These are phyloP conservation scores for Nicotiana paniculata DNA, from an alignment of 257 asterid genomes.

Conservation along the genomic window DNA sequence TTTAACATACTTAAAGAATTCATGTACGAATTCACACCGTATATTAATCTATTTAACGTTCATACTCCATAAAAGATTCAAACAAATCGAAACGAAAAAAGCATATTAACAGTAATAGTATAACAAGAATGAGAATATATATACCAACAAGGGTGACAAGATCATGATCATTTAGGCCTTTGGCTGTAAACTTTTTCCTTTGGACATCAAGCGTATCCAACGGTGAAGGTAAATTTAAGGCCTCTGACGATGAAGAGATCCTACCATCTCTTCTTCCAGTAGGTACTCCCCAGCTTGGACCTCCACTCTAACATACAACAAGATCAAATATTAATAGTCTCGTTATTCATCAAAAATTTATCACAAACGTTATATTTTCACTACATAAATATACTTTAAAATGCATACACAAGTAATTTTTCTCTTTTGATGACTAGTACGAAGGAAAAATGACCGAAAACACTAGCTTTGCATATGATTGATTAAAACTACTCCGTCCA, in stretches of 20 bases:
- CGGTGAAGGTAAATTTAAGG: conserved; percentile 47
- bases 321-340: not conserved
- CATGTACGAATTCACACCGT: too few relatives aligned
- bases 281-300: conserved; percentile 65
- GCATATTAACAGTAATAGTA: too few relatives aligned
- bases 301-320: conserved; percentile 38
- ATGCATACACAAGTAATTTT: too few relatives aligned
- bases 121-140: not conserved
- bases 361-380: not conserved
- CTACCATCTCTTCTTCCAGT: conserved; percentile 74
- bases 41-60: too few relatives aligned
- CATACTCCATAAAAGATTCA: too few relatives aligned
- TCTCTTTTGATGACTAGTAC: too few relatives aligned
- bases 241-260: conserved; percentile 39
- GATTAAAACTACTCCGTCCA: not conserved
- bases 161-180: conserved; percentile 75
- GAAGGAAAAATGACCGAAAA: too few relatives aligned
- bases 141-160: conserved; percentile 70
- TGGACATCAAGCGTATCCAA: conserved; percentile 47
- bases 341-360: not conserved
- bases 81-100: not conserved
- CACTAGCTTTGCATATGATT: too few relatives aligned
- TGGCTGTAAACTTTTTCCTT: conserved; percentile 55
- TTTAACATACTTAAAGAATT: too few relatives aligned
- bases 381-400: too few relatives aligned